Percentiles rank a stretch among this genome's conserved stretches.
Conservation (phyloP, 176 grass and related monocot species). For the Typha latifolia region DNA sequence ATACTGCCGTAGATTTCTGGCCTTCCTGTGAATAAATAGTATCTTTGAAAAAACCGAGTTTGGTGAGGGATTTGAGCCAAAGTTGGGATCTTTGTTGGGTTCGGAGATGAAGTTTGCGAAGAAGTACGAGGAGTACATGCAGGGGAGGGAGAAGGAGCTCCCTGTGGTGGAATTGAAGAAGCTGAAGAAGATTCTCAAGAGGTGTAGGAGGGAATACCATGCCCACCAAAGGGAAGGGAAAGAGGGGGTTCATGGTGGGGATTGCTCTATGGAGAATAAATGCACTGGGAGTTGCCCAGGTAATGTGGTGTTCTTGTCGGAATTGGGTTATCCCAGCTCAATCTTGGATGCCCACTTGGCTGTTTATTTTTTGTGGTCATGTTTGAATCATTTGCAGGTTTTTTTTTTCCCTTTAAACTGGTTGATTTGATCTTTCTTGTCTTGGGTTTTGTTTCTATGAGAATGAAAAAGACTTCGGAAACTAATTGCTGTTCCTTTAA, state of each 20-base stretch:
- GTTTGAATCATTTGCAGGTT: too few species aligned
- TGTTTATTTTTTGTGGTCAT: not conserved
- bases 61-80: not conserved
- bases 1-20: not conserved
- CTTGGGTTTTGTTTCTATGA: too few species aligned
- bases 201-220: constrained; percentile 33
- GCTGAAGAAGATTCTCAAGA: constrained; percentile 79
- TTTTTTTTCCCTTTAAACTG: too few species aligned
- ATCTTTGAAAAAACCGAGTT: not conserved
- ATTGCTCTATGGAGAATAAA: constrained; percentile 17
- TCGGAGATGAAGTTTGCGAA: constrained; percentile 75
- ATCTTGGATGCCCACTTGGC: too few species aligned
- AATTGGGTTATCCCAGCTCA: not conserved
- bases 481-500: not conserved
- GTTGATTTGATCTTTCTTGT: too few species aligned
- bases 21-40: not conserved
- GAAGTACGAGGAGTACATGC: constrained; percentile 80
- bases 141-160: constrained; percentile 48
- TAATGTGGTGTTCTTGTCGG: constrained; percentile 5
- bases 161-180: constrained; percentile 68
- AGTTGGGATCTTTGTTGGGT: not conserved
- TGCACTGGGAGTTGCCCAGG: constrained; percentile 41
- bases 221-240: not conserved
- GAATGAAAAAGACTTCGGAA: too few species aligned
- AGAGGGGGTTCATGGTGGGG: not conserved